Evolutionary conservation across 768 basidiomycete genomes (phyloP).

Genomic region (Lactarius sanguifluus): DNA sequence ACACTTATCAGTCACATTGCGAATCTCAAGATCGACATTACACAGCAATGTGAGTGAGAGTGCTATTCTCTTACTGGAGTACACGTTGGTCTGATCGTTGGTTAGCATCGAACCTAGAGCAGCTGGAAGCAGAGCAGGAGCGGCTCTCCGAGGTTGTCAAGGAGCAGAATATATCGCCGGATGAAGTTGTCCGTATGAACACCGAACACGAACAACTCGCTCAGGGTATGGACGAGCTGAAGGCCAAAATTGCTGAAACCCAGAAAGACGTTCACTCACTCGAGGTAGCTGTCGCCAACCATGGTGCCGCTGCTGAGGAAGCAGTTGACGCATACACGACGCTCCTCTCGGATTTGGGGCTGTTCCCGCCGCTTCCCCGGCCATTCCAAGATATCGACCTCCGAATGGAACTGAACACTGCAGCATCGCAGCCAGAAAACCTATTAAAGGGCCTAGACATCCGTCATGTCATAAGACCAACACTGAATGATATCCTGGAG

Average conservation of each 20-base stretch:
- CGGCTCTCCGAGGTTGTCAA: constrained; percentile 67
- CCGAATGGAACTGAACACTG: constrained; percentile 77
- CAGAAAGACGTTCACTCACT: constrained; percentile 71
- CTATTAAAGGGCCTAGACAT: constrained; percentile 71
- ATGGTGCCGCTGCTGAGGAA: constrained; percentile 78
- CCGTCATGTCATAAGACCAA: constrained; percentile 72
- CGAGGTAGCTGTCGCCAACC: constrained; percentile 81
- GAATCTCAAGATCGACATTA: constrained; percentile 64
- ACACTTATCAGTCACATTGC: constrained; percentile 66
- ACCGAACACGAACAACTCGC: constrained; percentile 80
- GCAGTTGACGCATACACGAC: constrained; percentile 78
- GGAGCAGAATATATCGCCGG: constrained; percentile 85
- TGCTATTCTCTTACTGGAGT: background rate
- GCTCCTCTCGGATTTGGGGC: constrained; percentile 68
- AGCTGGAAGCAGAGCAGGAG: constrained; percentile 62
- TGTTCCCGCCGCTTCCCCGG: constrained; percentile 71
- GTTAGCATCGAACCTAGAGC: constrained; percentile 48
- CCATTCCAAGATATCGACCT: constrained; percentile 76
- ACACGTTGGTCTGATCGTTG: background rate
- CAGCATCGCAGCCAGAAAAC: constrained; percentile 65
- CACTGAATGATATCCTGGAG: constrained; percentile 70
- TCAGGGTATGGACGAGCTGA: constrained; percentile 73
- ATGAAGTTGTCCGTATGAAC: constrained; percentile 91
- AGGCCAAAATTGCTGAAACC: constrained; percentile 70
- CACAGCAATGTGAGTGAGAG: constrained; percentile 48